These are phyloP conservation scores for Sistotremastrum niveocremeum DNA, from an alignment of 768 basidiomycete species.

Conservation along the genomic window DNA sequence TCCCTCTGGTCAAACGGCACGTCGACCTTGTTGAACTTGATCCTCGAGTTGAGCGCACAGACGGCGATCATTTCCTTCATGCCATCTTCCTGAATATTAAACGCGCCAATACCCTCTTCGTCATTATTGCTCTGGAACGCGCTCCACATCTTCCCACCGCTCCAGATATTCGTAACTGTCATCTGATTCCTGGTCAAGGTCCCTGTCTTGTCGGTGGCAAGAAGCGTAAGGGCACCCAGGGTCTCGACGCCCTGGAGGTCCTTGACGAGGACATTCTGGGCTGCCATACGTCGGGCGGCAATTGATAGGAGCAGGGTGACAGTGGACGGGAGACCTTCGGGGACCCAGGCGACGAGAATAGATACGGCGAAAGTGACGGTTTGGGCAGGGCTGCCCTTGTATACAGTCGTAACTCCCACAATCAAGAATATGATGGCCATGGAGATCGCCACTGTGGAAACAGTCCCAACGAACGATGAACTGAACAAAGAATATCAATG, in stretches of 20 bases:
- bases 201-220: constrained; percentile 63
- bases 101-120: constrained; percentile 34
- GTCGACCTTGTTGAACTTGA: constrained; percentile 56
- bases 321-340: constrained; percentile 51
- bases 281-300: constrained; percentile 59
- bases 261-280: constrained; percentile 59
- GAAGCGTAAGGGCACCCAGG: constrained; percentile 46
- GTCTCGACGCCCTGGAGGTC: constrained; percentile 64
- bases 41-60: constrained; percentile 49
- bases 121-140: constrained; percentile 64
- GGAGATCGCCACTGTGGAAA: constrained; percentile 46
- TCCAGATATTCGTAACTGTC: constrained; percentile 63
- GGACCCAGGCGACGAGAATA: constrained; percentile 46
- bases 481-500: constrained; percentile 16
- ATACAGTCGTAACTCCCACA: constrained; percentile 52
- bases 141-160: constrained; percentile 43
- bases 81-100: constrained; percentile 38
- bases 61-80: constrained; percentile 56
- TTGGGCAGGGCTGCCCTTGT: constrained; percentile 44
- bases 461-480: constrained; percentile 44
- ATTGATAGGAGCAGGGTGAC: constrained; percentile 56
- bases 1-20: constrained; percentile 45
- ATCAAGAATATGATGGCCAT: constrained; percentile 53
- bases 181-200: constrained; percentile 61
- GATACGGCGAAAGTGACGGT: constrained; percentile 54